Base-by-base conservation (phyloP, 2,329 filamentous ascomycete species). In the Aspergillus fructus region DNA sequence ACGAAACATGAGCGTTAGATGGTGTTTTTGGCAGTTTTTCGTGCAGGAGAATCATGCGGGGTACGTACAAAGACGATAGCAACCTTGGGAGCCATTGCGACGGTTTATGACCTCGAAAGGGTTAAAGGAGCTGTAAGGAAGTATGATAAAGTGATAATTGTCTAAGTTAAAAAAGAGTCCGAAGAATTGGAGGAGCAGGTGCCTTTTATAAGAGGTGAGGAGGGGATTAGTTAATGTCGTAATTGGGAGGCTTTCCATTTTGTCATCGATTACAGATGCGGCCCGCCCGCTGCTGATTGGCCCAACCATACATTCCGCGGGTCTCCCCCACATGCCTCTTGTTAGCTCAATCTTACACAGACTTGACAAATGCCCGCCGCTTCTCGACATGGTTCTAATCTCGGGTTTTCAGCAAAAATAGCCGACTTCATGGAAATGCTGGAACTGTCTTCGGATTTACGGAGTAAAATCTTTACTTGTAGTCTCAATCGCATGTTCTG, bases 51-150 rank as follows among this genome's bases (percentile, higher is more conserved):
- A 30, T 24, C 11, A 24, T 17, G 13, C 21, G 9, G 41, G 15
- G 48, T 50, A 23, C 89, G 67, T 83, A 93, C 90, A 77, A 86
- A 96, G 75, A 96, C 86, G 78, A 96, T 94, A 68, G 92, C 92
- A 73, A 96, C 85, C 82, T 91, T 96, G 76, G 90, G 90, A 79
- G 90, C 90, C 91, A 96, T 96, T 70, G 69, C 83, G 81, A 71
- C 61, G 56, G 62, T 55, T 40, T 13, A 7, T 19, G 23, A 11
- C 11, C 24, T 47, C 34, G 13, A 53, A 15, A 41, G 34, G 33
- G 33, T 43, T 27, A 15, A 37, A n/a, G 0, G 34, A 2, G 34
- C 1, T 37, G 34, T 11, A 49, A 55, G 45, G 40, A 46, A 37
- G 43, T 53, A 40, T 57, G 9, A 12, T 19, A 46, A 23, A 39